Percentiles rank a stretch among this genome's conserved stretches.
These are phyloP conservation scores for Gossypium gossypioides DNA, from an alignment of 441 rosid genomes.

Conservation along the genomic window DNA sequence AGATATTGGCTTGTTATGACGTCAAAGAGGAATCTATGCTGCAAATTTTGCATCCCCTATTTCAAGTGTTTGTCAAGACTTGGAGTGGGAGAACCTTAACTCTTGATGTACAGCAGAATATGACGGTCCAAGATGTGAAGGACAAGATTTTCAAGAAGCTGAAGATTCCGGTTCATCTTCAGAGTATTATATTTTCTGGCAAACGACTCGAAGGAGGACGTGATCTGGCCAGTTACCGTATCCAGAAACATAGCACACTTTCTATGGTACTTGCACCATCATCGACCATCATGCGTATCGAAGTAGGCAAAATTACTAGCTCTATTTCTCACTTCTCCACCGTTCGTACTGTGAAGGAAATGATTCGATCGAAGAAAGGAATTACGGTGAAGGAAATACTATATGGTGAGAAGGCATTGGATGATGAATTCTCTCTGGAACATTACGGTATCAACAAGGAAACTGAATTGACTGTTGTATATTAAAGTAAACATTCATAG, in stretches of 20 bases:
- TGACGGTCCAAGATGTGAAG: constrained; percentile 17
- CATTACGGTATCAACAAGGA: constrained; percentile 5
- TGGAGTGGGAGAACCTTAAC: constrained; percentile 22
- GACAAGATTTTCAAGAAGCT: constrained; percentile 17
- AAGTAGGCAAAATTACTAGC: not conserved
- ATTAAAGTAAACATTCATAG: not conserved
- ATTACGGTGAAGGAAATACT: constrained; percentile 8
- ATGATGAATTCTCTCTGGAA: not conserved
- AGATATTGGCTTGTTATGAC: constrained; percentile 24
- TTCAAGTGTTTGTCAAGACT: constrained; percentile 25
- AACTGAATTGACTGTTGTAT: not conserved
- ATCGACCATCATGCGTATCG: not conserved
- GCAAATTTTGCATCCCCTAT: not conserved
- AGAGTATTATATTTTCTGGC: constrained; percentile 19
- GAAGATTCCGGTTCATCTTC: constrained; percentile 8
- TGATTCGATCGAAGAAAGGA: not conserved
- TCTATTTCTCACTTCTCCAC: not conserved
- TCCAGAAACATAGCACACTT: constrained; percentile 19
- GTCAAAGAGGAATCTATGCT: constrained; percentile 19
- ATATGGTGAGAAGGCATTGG: not conserved
- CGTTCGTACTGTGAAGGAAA: constrained; percentile 2
- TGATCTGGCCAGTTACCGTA: constrained; percentile 23
- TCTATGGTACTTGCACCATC: constrained; percentile 5
- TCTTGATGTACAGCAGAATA: constrained; percentile 10
- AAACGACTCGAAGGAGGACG: constrained; percentile 16